Base-by-base conservation (phyloP, 2,329 filamentous ascomycete species). In the Sclerotinia minor region DNA sequence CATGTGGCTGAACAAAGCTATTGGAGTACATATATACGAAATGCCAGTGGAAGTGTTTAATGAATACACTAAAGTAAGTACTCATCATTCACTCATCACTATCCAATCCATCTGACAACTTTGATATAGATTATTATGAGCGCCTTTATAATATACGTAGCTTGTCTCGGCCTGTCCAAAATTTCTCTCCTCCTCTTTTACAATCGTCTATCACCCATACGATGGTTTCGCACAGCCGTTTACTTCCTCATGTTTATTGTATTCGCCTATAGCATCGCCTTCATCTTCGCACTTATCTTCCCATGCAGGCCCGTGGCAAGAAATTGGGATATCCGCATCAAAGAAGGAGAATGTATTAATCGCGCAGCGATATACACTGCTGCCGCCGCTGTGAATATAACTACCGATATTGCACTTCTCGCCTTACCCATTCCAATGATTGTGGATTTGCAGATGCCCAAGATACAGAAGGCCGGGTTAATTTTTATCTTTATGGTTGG, bases 101-200 rank as follows among this genome's bases (percentile, higher is more conserved):
- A 3, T 32, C 13, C 21, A 50, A 35, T 24, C 19, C 44, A 50
- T 55, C 50, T 65, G 29, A 65, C 38, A 4, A 45, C 21, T 19
- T 35, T 5, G 8, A 35, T 24, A 1, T 26, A 65, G 63, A 24
- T 65, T 52, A 65, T 65, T 35, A 57, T 65, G 63, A 65, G 50
- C 50, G 38, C 63, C 13, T 65, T 52, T 3, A 38, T 65, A 21
- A 47, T 57, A 21, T 65, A 65, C 19, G 63, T 65, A n/a, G 35
- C 52, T 8, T 65, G 63, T 35, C 63, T 65, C 54, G 63, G 63
- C 13, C 19, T 65, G 24, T 65, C 63, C 19, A 65, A 65, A 35
- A 57, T 65, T 21, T 65, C 63, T 8, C 45, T 66, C 32, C 35
- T 66, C 5, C 41, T 66, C 32, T 66, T 66, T 35, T 66, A 66